phyloP scores from a whole-genome alignment of 2,329 filamentous ascomycete species.

The Fusarium goolgardi region DNA sequence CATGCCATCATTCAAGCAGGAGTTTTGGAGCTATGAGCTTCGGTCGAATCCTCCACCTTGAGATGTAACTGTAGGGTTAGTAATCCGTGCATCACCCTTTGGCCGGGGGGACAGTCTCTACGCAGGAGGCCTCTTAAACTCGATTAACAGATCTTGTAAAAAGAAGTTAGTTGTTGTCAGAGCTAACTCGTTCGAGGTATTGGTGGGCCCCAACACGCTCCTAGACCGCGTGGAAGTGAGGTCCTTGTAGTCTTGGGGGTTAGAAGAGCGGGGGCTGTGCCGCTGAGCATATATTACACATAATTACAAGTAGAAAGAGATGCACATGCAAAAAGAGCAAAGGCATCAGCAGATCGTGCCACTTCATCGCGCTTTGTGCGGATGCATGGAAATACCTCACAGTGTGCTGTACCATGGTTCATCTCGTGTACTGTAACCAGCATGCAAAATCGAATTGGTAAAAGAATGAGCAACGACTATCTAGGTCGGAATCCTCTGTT shows the following conservation, averaged over 20 bases:
- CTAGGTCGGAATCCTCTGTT: conserved; percentile 27
- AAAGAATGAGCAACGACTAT: conserved; percentile 4
- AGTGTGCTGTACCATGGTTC: conserved; percentile 10
- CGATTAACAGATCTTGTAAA: not conserved
- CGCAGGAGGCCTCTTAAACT: conserved; percentile 34
- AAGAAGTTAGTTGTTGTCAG: conserved; percentile 19
- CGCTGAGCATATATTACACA: not conserved
- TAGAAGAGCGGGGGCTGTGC: conserved; percentile 25
- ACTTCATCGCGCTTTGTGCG: conserved; percentile 34
- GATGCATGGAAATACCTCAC: conserved; percentile 45
- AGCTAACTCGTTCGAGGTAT: conserved; percentile 28
- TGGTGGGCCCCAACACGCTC: conserved; percentile 21
- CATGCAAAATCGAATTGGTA: conserved; percentile 27
- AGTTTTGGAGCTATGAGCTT: not conserved
- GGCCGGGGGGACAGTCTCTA: conserved; percentile 1
- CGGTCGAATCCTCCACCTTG: not conserved
- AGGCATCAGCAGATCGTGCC: conserved; percentile 35
- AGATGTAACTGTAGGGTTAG: not conserved
- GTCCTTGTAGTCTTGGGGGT: conserved; percentile 18
- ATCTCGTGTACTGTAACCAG: conserved; percentile 8
- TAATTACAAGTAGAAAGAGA: conserved; percentile 2
- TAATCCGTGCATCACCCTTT: conserved; percentile 5
- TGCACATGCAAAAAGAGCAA: conserved; percentile 23
- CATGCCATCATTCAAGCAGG: not conserved
- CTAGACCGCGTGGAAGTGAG: conserved; percentile 16